Evolutionary conservation across 768 basidiomycete species (phyloP).

Genomic region (Psilocybe cubensis): DNA sequence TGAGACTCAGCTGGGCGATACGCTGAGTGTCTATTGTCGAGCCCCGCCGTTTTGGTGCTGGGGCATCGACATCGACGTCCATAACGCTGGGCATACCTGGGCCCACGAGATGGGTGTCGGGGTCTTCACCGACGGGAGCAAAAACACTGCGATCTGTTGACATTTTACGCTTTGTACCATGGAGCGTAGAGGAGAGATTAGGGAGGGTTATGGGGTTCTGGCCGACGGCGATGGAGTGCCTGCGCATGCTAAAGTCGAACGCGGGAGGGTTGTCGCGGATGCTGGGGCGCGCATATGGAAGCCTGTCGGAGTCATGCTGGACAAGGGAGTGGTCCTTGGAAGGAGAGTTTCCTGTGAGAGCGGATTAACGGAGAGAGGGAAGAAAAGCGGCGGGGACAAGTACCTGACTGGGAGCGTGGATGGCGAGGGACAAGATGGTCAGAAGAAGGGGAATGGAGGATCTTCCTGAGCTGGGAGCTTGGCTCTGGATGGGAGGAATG

Average conservation of each 20-base stretch:
- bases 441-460: constrained; percentile 60
- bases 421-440: constrained; percentile 40
- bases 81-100: constrained; percentile 67
- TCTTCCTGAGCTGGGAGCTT: constrained; percentile 55
- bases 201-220: constrained; percentile 47
- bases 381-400: constrained; percentile 17
- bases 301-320: constrained; percentile 41
- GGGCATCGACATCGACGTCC: constrained; percentile 62
- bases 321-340: constrained; percentile 37
- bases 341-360: constrained; percentile 26
- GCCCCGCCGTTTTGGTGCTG: constrained; percentile 81
- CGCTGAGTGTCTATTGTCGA: constrained; percentile 81
- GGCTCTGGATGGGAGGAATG: constrained; percentile 38
- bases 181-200: constrained; percentile 39
- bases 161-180: constrained; percentile 85
- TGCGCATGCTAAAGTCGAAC: constrained; percentile 72
- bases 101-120: constrained; percentile 68
- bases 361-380: no score
- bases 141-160: constrained; percentile 64
- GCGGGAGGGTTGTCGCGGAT: constrained; percentile 45
- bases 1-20: constrained; percentile 74
- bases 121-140: constrained; percentile 60
- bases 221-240: constrained; percentile 73
- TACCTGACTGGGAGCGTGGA: constrained; percentile 31
- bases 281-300: constrained; percentile 27